phyloP scores from a whole-genome alignment of 495 filamentous ascomycete species.

The Podospora anserina region DNA sequence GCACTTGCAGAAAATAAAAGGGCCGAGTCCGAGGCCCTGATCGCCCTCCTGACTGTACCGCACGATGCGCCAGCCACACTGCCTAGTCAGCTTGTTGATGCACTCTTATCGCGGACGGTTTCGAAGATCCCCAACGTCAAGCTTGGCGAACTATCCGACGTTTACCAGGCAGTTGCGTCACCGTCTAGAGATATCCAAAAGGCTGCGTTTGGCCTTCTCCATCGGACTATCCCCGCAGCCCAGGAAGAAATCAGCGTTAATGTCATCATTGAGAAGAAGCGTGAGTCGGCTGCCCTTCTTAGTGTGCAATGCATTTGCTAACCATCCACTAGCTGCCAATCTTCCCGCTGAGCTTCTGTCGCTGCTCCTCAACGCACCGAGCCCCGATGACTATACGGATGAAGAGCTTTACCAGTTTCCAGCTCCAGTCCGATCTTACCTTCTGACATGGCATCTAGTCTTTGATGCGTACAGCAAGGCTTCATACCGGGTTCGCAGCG shows the following conservation, averaged over 20 bases:
- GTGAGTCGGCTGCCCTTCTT: constrained; percentile 20
- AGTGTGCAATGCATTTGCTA: not conserved
- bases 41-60: constrained; percentile 57
- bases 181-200: constrained; percentile 72
- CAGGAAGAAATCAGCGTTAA: constrained; percentile 87
- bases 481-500: constrained; percentile 72
- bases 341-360: constrained; percentile 70
- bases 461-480: constrained; percentile 82
- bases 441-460: constrained; percentile 87
- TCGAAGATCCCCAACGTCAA: constrained; percentile 47
- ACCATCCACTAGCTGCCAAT: constrained; percentile 43
- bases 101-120: constrained; percentile 62
- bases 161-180: constrained; percentile 62
- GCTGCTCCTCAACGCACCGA: constrained; percentile 55
- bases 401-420: constrained; percentile 52
- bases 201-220: constrained; percentile 76
- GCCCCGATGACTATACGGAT: constrained; percentile 43
- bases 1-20: constrained; percentile 55
- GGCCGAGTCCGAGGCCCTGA: constrained; percentile 52
- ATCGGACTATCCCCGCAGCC: constrained; percentile 65
- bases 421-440: constrained; percentile 62
- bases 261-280: constrained; percentile 68
- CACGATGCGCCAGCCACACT: constrained; percentile 32
- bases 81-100: constrained; percentile 58
- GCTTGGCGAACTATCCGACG: constrained; percentile 50